phyloP scores from a whole-genome alignment of 192 early-diverging fungal species.

The Coemansia sp. region DNA sequence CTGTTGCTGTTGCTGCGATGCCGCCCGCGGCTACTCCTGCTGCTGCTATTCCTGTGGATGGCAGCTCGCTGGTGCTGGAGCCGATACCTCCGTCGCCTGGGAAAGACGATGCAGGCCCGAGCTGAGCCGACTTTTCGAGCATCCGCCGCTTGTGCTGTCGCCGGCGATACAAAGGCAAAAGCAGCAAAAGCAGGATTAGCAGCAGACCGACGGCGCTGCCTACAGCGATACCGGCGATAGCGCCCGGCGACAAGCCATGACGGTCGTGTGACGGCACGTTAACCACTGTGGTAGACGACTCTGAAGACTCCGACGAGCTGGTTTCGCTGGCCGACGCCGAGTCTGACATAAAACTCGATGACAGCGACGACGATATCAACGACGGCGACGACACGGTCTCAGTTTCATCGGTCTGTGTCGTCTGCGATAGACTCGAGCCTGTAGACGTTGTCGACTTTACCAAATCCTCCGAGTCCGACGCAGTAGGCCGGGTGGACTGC shows the following conservation, averaged over 20 bases:
- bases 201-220: conserved; percentile 32
- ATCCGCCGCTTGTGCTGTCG: conserved; percentile 31
- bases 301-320: background rate
- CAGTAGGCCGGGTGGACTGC: background rate
- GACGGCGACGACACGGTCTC: background rate
- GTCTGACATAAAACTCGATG: background rate
- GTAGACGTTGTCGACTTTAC: background rate
- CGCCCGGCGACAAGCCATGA: conserved; percentile 41
- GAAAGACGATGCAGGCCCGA: conserved; percentile 1
- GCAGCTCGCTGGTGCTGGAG: background rate
- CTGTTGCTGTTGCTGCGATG: conserved; percentile 7
- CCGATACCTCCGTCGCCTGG: background rate
- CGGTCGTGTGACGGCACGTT: background rate
- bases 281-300: background rate
- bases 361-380: background rate
- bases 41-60: conserved; percentile 3
- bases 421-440: too few species aligned
- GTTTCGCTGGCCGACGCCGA: background rate
- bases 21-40: conserved; percentile 13
- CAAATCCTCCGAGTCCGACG: background rate
- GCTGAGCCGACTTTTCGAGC: conserved; percentile 17
- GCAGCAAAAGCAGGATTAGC: conserved; percentile 31
- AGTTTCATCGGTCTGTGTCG: too few species aligned
- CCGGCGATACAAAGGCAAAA: conserved; percentile 37
- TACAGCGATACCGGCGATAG: conserved; percentile 42